phyloP scores from a whole-genome alignment of 345 rosid genomes.

The Balakata baccata region DNA sequence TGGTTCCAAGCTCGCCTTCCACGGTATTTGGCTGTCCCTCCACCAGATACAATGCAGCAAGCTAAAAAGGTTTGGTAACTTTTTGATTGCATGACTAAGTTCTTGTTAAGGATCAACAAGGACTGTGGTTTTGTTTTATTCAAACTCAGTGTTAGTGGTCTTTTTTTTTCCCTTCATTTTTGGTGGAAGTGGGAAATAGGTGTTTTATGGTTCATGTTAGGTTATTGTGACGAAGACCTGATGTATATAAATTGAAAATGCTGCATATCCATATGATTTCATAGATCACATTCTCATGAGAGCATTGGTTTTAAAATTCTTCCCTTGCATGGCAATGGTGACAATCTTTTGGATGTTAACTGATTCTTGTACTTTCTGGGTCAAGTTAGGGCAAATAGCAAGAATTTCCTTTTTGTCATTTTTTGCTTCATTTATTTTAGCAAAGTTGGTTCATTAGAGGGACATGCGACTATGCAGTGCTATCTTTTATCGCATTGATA shows the following conservation, averaged over 20 bases:
- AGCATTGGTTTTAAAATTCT: background rate
- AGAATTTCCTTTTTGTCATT: background rate
- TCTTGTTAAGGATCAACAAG: background rate
- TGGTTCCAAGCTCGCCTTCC: conserved; percentile 92
- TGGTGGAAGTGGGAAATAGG: background rate
- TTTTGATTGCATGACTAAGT: background rate
- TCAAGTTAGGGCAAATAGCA: no score
- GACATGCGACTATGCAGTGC: no score
- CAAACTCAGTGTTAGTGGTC: no score
- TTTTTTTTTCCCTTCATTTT: background rate
- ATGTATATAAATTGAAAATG: background rate
- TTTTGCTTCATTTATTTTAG: background rate
- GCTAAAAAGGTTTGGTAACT: conserved; percentile 58
- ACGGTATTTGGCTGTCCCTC: conserved; percentile 82
- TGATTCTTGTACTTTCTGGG: background rate
- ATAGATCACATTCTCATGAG: background rate
- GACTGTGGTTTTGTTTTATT: background rate
- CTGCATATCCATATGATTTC: background rate
- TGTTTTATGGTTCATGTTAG: background rate
- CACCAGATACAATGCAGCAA: conserved; percentile 73
- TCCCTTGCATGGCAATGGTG: background rate
- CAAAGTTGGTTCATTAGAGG: no score
- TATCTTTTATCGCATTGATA: no score
- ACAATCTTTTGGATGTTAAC: background rate
- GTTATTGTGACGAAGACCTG: background rate